Conservation (phyloP, 2,329 filamentous ascomycete species). For the Diaporthe vaccinii region DNA sequence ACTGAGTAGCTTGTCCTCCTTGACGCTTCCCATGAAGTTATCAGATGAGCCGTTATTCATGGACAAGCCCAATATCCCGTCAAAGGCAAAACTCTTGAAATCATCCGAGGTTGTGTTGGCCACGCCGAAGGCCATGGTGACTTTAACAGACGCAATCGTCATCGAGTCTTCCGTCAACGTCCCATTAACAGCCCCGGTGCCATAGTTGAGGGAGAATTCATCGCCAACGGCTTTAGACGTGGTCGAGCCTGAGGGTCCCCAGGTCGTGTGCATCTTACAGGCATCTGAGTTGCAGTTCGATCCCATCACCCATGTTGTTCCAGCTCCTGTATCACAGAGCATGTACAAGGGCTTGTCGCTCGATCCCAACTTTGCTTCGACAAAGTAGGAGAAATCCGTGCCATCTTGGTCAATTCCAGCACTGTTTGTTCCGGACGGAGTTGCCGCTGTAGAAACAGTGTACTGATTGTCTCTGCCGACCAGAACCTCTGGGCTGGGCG, state of each 20-base stretch:
- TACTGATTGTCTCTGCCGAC: constrained; percentile 61
- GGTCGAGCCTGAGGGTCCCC: constrained; percentile 75
- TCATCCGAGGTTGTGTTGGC: constrained; percentile 79
- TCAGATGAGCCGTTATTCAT: constrained; percentile 71
- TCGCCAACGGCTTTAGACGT: constrained; percentile 68
- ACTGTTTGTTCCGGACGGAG: constrained; percentile 61
- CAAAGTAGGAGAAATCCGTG: constrained; percentile 76
- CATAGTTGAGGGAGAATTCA: constrained; percentile 79
- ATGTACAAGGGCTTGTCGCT: constrained; percentile 68
- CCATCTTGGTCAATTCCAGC: constrained; percentile 74
- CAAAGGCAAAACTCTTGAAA: constrained; percentile 84
- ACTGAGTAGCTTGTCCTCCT: constrained; percentile 66
- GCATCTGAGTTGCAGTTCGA: constrained; percentile 74
- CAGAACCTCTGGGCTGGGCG: constrained; percentile 43
- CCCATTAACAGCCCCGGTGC: constrained; percentile 81
- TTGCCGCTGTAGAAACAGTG: constrained; percentile 59
- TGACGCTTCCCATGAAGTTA: constrained; percentile 76
- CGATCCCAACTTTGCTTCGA: constrained; percentile 69
- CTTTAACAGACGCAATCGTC: constrained; percentile 73
- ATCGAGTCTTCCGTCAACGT: constrained; percentile 75
- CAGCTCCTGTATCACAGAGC: constrained; percentile 76
- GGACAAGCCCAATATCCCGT: constrained; percentile 87
- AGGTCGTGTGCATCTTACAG: constrained; percentile 78
- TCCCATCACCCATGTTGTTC: constrained; percentile 88
- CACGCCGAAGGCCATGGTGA: constrained; percentile 79